phyloP scores from a whole-genome alignment of 257 asterid species.

The Paulownia fortunei region DNA sequence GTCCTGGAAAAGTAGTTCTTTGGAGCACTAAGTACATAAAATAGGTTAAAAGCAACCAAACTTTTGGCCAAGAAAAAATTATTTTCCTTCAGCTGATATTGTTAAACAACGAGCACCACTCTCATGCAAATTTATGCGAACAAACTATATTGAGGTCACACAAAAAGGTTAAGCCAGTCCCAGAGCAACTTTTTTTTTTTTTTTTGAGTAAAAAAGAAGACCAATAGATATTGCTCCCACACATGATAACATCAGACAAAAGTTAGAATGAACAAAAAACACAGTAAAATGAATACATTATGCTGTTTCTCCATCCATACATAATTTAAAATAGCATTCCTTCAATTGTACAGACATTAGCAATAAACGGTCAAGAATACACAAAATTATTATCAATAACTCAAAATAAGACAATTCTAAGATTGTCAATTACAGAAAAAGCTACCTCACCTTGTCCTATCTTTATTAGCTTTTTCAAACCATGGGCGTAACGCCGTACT shows the following conservation, averaged over 20 bases:
- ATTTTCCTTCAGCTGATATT: constrained; percentile 11
- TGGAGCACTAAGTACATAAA: constrained; percentile 1
- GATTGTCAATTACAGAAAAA: constrained; percentile 22
- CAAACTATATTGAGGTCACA: not conserved
- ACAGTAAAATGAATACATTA: not conserved
- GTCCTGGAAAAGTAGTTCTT: not conserved
- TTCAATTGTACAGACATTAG: constrained; percentile 5
- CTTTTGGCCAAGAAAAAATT: not conserved
- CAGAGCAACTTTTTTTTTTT: not conserved
- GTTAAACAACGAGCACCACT: constrained; percentile 1
- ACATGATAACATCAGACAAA: not conserved
- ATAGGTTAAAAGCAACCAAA: constrained; percentile 1
- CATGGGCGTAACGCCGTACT: constrained; percentile 89
- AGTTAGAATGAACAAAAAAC: constrained; percentile 15
- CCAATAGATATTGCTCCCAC: not conserved
- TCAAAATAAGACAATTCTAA: not conserved
- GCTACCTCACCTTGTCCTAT: constrained; percentile 89
- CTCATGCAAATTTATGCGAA: not conserved
- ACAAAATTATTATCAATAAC: not conserved
- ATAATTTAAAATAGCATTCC: not conserved
- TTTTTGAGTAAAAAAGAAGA: constrained; percentile 17
- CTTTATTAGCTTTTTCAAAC: constrained; percentile 75
- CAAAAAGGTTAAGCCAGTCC: not conserved
- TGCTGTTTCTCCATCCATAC: not conserved
- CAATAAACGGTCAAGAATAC: constrained; percentile 17